Evolutionary conservation across 2,329 filamentous ascomycete genomes (phyloP), one percentile per base, ranked within the genome.

Genomic region (Ophiostoma australiae): DNA sequence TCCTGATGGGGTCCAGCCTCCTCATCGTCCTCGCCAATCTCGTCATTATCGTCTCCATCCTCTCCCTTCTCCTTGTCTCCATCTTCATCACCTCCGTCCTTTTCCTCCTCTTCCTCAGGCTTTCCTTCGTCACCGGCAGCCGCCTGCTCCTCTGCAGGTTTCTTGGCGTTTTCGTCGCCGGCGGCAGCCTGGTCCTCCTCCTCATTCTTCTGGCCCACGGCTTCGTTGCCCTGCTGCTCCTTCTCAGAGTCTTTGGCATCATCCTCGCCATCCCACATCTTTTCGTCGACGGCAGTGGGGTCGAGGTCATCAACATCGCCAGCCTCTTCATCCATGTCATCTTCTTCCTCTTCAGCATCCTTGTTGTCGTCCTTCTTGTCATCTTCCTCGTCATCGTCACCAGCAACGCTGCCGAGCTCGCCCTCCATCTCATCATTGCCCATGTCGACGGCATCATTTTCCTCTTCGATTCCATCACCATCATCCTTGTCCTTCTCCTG

Each of bases 221-320:
- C 82, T 72, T 92, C 85, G 70, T 93, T 89, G 6, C 88, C 90
- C 77, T 92, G 84, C 76, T 92, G 91, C 65, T 97, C 91, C 75
- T 95, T 95, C 67, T 94, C 91, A 1, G 91, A 89, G 67, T 94
- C 89, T 65, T 94, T 86, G 68, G 92, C 90, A 63, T 92, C 90
- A 70, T 90, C 89, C 66, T 90, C 89, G 55, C 93, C 94, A 80
- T 99, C 94, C 95, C 95, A 99, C 87, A 98, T 93, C 84, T 98
- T 99, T 82, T 99, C 96, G 78, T 99, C 96, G 1, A 98, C 91
- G 27, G 94, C 92, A 20, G 89, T 91, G 15, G 93, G 90, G 75
- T 97, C 94, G 61, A 97, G 84, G 76, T 97, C 93, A 80, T 97
- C 92, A 13, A 98, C 93, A 76, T 93, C 91, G 1, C 94, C 95